Conservation (phyloP, 192 early-diverging fungal genomes). For the Rhizophlyctis rosea region DNA sequence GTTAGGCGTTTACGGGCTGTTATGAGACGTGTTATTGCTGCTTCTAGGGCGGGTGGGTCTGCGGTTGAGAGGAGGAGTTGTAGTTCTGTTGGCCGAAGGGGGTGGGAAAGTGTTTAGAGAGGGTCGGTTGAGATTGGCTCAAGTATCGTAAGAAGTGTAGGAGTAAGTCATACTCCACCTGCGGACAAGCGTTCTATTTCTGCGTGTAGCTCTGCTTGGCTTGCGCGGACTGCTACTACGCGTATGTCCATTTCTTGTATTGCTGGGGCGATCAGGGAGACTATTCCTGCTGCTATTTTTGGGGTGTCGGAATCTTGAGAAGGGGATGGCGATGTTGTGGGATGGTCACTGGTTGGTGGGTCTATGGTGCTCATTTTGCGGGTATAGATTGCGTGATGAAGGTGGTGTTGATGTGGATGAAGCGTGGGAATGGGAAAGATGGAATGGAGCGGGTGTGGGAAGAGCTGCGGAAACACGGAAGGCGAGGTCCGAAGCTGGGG, state of each 20-base stretch:
- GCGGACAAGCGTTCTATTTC: not conserved
- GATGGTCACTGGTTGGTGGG: too few species aligned
- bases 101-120: not conserved
- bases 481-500: too few species aligned
- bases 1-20: not conserved
- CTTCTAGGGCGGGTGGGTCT: not conserved
- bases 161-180: not conserved
- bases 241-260: conserved; percentile 1
- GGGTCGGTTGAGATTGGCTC: not conserved
- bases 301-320: too few species aligned
- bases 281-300: not conserved
- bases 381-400: too few species aligned
- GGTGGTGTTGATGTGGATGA: too few species aligned
- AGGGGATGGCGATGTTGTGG: too few species aligned
- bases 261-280: not conserved
- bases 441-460: too few species aligned
- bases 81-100: not conserved
- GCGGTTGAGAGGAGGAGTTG: not conserved
- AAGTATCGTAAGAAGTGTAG: not conserved
- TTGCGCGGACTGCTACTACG: not conserved
- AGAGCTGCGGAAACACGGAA: too few species aligned
- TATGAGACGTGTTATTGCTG: not conserved
- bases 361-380: too few species aligned
- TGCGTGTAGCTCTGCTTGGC: not conserved
- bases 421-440: too few species aligned